Evolutionary conservation across 345 rosid species (phyloP), one percentile per base, ranked within the genome.

Genomic region (Sonneratia alba): DNA sequence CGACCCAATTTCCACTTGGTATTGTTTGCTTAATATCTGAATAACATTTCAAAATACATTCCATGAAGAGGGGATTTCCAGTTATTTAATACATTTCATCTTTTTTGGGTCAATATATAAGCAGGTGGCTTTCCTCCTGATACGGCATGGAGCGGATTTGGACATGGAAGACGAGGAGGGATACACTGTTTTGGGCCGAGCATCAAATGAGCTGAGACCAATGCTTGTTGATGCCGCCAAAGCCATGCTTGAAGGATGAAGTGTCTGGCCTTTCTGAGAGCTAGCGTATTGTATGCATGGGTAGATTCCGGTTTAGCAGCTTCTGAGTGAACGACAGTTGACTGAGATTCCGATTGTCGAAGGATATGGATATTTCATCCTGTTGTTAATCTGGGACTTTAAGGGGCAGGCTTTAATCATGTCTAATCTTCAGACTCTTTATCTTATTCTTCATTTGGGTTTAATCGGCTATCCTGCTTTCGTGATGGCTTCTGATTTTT

Each of bases 121-220:
- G 65, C 75, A 93, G 98, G 94, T 89, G n/a, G 92, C 97, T 22
- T 79, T 91, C 69, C 87, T 93, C 15, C 85, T 89, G 70, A 79
- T 91, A 76, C 79, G 98, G 79, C 93, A 91, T 81, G 98, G 97
- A 77, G 94, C 97, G 63, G 91, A 93, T 74, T 90, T 93, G 0
- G 94, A 93, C 66, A 81, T 80, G 72, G 94, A 89, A 83, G 98
- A 91, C 82, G 89, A 89, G 67, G 98, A 93, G 82, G 97, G 97
- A 0, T 93, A 88, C 87, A 89, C 97, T 7, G 97, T 91, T 74
- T 87, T 93, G 24, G 98, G 97, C 40, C 91, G 85, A 77, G 92
- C 98, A 73, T 81, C 94, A 1, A 53, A 7, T 16, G 89, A 83
- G 48, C 79, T 89, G 67, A 83, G 96, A 79, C 86, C 90, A 3